Percentiles rank a stretch among this genome's conserved stretches.
Conservation (phyloP, 2,329 filamentous ascomycete species). For the Aspergillus hiratsukae region DNA sequence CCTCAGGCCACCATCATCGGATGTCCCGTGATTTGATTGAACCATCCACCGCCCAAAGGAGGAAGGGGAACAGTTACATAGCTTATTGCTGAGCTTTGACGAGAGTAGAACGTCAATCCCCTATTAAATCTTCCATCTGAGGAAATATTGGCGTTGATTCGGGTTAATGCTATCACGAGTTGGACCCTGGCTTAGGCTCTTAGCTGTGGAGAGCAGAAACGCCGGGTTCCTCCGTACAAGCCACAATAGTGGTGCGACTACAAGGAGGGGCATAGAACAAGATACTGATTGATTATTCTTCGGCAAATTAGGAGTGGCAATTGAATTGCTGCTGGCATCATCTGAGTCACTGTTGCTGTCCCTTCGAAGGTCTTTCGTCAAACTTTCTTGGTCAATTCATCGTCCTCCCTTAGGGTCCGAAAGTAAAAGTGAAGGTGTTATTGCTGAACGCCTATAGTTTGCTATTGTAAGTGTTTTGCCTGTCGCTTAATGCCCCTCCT, state of each 20-base stretch:
- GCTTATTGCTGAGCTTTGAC: neutral
- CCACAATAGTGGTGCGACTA: neutral
- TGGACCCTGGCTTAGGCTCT: neutral
- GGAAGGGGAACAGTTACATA: neutral
- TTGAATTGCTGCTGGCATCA: neutral
- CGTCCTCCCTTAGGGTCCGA: neutral
- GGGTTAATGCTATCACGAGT: neutral
- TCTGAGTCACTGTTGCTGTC: neutral
- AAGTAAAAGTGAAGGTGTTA: neutral
- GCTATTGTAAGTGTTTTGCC: neutral
- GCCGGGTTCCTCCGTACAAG: neutral
- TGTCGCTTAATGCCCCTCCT: neutral
- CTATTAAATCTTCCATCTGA: neutral
- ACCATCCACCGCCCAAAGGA: constrained; percentile 9
- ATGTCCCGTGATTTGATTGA: constrained; percentile 11
- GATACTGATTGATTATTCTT: neutral
- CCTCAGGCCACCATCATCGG: constrained; percentile 11
- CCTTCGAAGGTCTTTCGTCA: neutral
- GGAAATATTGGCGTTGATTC: neutral
- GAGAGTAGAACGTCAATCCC: neutral
- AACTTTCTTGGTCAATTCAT: neutral
- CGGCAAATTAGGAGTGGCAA: neutral
- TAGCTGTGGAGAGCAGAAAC: neutral
- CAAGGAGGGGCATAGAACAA: neutral
- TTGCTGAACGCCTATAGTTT: neutral